These are phyloP conservation scores for Lablab purpureus DNA, from an alignment of 306 rosid genomes.

Conservation along the genomic window DNA sequence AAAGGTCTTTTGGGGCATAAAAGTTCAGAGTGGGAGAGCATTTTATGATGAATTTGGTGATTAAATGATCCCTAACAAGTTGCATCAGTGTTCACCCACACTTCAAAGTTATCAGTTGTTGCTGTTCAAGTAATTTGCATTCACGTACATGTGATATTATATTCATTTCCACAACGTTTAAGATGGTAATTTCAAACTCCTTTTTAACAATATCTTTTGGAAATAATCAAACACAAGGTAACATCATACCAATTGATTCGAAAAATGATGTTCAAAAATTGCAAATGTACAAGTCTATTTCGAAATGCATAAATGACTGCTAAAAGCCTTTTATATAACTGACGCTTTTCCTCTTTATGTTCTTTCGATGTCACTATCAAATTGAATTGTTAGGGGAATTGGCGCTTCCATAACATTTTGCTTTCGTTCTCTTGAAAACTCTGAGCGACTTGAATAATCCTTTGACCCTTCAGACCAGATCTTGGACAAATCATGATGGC, in stretches of 20 bases:
- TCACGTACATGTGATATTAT: background rate
- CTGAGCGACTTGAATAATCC: constrained; percentile 25
- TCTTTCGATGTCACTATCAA: constrained; percentile 27
- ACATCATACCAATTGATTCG: background rate
- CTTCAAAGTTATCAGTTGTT: background rate
- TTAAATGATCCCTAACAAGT: background rate
- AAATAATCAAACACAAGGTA: background rate
- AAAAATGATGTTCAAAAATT: background rate
- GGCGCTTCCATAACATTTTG: constrained; percentile 54
- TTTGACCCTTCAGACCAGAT: constrained; percentile 37
- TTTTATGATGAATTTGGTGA: background rate
- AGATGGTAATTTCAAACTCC: background rate
- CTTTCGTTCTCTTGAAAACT: constrained; percentile 30
- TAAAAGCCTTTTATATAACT: background rate
- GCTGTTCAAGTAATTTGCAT: background rate
- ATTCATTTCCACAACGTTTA: background rate
- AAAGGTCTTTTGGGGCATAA: background rate
- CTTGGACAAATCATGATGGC: constrained; percentile 44
- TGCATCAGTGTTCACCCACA: constrained; percentile 20
- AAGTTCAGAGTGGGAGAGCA: background rate
- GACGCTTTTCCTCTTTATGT: constrained; percentile 21
- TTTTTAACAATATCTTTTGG: background rate
- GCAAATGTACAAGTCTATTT: constrained; percentile 14
- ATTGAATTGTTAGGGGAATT: constrained; percentile 34
- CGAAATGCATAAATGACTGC: constrained; percentile 1